These are phyloP conservation scores for Cladosporium phlei DNA, from an alignment of 2,329 filamentous ascomycete genomes.

Conservation along the genomic window DNA sequence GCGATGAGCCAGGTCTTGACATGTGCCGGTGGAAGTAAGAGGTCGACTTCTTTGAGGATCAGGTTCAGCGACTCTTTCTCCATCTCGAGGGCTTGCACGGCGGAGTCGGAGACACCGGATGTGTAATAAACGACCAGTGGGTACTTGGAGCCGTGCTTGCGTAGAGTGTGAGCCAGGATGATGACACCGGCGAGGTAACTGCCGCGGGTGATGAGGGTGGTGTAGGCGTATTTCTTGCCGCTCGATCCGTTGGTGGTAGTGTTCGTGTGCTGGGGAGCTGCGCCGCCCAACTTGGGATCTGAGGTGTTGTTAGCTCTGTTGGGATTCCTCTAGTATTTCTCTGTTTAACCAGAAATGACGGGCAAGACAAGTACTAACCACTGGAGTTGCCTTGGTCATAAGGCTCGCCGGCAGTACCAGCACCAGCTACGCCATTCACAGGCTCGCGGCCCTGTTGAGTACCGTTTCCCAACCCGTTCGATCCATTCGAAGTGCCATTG, in stretches of 20 bases:
- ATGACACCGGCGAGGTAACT: slow-evolving; percentile 51
- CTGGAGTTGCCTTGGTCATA: slow-evolving; percentile 73
- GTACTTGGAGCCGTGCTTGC: slow-evolving; percentile 41
- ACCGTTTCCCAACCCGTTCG: slow-evolving; percentile 1
- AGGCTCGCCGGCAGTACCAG: slow-evolving; percentile 64
- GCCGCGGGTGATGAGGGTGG: slow-evolving; percentile 49
- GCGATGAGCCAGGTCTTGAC: slow-evolving; percentile 42
- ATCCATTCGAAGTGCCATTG: neutral
- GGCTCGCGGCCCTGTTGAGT: slow-evolving; percentile 57
- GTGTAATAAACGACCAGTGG: slow-evolving; percentile 50
- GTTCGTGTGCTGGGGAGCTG: slow-evolving; percentile 5
- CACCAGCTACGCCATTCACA: slow-evolving; percentile 63
- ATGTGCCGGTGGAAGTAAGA: slow-evolving; percentile 37
- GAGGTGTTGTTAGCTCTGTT: neutral
- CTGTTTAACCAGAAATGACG: neutral
- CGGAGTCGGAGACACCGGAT: slow-evolving; percentile 36
- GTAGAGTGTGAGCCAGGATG: slow-evolving; percentile 47
- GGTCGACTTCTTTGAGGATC: slow-evolving; percentile 36
- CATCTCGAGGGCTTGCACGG: slow-evolving; percentile 38
- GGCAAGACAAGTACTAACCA: slow-evolving; percentile 34
- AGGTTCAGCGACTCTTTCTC: slow-evolving; percentile 41
- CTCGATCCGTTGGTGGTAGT: neutral
- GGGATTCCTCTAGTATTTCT: no score
- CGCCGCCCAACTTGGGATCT: slow-evolving; percentile 5
- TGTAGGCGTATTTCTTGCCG: slow-evolving; percentile 37